phyloP scores from a whole-genome alignment of 2,329 filamentous ascomycete species.

The Aspergillus chevalieri region DNA sequence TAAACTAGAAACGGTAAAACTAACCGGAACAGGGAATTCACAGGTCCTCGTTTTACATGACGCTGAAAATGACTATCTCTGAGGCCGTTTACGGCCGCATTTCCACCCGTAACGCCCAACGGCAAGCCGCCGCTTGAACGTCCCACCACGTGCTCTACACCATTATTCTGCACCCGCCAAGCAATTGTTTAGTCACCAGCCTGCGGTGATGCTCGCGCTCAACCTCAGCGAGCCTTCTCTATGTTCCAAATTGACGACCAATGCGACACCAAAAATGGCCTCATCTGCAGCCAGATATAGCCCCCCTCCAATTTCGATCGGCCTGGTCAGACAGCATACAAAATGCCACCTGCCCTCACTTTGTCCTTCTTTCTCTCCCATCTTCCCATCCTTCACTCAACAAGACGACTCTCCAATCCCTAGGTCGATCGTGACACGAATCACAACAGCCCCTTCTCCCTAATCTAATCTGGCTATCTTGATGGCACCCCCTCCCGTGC shows the following conservation, averaged over 20 bases:
- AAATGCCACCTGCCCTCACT: not conserved
- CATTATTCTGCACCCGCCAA: slow-evolving; percentile 14
- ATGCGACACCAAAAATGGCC: slow-evolving; percentile 16
- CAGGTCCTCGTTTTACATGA: too few species aligned
- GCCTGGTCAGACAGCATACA: not conserved
- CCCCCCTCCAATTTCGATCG: slow-evolving; percentile 2
- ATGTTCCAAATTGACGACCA: slow-evolving; percentile 8
- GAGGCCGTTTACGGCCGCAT: too few species aligned
- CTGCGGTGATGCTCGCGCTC: too few species aligned
- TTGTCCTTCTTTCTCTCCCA: not conserved
- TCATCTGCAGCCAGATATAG: slow-evolving; percentile 3
- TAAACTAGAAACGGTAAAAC: too few species aligned
- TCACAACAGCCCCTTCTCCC: slow-evolving; percentile 2
- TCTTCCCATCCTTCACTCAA: not conserved
- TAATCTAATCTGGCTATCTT: slow-evolving; percentile 1
- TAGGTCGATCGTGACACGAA: not conserved
- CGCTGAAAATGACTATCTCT: too few species aligned
- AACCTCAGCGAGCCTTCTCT: not conserved
- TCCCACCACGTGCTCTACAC: slow-evolving; percentile 3
- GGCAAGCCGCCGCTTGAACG: slow-evolving; percentile 9
- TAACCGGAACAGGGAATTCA: too few species aligned
- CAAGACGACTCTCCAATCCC: not conserved
- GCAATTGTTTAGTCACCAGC: slow-evolving; percentile 8
- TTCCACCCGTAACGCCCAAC: not conserved
- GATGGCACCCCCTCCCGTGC: slow-evolving; percentile 2